These are phyloP conservation scores for Orychophragmus violaceus DNA, from an alignment of 345 rosid species.

Conservation along the genomic window DNA sequence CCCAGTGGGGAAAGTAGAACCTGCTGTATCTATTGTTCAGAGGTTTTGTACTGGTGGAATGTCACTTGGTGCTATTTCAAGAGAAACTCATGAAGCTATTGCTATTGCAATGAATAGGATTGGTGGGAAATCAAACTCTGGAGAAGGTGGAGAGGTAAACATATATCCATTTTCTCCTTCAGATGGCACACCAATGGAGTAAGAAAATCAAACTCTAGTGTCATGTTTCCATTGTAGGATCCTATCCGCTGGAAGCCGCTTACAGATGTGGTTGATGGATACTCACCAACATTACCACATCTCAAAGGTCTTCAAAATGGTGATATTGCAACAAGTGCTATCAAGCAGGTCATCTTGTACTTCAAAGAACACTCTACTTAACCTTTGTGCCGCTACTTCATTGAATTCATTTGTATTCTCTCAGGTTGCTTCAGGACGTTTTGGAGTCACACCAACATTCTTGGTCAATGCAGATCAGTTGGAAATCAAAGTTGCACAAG, in stretches of 20 bases:
- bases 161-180: conserved; percentile 2
- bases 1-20: conserved; percentile 91
- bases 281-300: conserved; percentile 93
- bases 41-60: conserved; percentile 99
- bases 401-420: conserved; percentile 9
- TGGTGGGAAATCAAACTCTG: conserved; percentile 96
- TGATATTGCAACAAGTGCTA: conserved; percentile 98
- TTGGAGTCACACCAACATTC: conserved; percentile 98
- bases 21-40: conserved; percentile 78
- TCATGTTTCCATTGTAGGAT: conserved; percentile 48
- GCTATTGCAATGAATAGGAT: conserved; percentile 97
- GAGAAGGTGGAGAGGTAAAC: conserved; percentile 99
- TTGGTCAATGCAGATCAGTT: conserved; percentile 89
- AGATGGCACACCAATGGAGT: neutral
- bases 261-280: conserved; percentile 91
- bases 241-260: conserved; percentile 98
- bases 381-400: neutral
- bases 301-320: conserved; percentile 99
- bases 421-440: conserved; percentile 99
- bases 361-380: neutral
- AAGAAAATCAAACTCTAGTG: neutral
- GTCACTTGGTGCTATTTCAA: conserved; percentile 99
- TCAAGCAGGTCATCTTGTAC: conserved; percentile 69
- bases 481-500: conserved; percentile 99
- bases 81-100: conserved; percentile 99